Evolutionary conservation across 305 asterid genomes (phyloP), one percentile per base, ranked within the genome.

Genomic region (Striga hermonthica): DNA sequence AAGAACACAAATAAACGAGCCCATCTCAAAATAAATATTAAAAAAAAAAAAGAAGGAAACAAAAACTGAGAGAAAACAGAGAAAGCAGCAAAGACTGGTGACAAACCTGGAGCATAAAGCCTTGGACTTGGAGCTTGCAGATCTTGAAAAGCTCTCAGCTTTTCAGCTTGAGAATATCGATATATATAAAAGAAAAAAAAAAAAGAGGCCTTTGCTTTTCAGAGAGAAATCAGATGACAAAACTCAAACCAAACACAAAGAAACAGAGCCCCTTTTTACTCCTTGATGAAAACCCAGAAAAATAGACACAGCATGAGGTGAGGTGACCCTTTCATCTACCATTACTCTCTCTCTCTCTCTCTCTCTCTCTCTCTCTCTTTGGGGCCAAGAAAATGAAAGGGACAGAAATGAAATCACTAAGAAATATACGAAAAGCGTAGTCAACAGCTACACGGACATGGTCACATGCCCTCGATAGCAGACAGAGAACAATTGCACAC

Each of bases 351-450:
- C 57, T 50, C 28, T 49, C 31, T 49, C 15, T 11, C 10, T 41
- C n/a, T 15, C 34, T 50, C 57, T 14, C 56, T 14, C 57, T 50
- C 28, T 49, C 31, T 49, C 15, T 11, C 10, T 41, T 9, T 41
- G 1, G 31, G 10, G 9, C 59, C 2, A 9, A 3, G 36, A 9
- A 70, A 55, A 60, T 60, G 80, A 68, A 74, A 74, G 73, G n/a
- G 83, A 75, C 83, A 62, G 39, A 65, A 62, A 16, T 28, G 60
- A 72, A 22, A 66, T 10, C 38, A 50, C 66, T 67, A 11, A 55
- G 2, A 65, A 60, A 57, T 53, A 59, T 58, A 71, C 13, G 37
- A 47, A 57, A 45, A 44, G 50, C 65, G 22, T 14, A 68, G 62
- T 47, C 49, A 59, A 55, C 37, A 44, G 59, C 66, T 37, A 61